Evolutionary conservation across 768 basidiomycete genomes (phyloP).

Genomic region (Auricularia sp.): DNA sequence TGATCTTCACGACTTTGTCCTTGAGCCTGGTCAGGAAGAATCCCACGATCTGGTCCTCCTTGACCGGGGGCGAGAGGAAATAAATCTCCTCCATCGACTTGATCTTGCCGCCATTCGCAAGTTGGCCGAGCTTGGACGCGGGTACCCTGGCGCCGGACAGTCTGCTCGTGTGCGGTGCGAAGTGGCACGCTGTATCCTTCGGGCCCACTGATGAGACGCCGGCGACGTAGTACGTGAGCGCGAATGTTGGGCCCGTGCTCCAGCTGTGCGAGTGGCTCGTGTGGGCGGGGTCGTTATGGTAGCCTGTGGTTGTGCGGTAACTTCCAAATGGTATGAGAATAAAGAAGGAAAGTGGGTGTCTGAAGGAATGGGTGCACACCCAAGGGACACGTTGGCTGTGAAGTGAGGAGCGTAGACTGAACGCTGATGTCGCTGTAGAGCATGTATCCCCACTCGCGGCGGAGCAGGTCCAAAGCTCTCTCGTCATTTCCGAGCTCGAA

Average conservation of each 20-base stretch:
- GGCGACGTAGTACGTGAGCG: slow-evolving; percentile 46
- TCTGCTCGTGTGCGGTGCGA: slow-evolving; percentile 36
- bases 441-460: slow-evolving; percentile 16
- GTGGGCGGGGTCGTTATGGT: slow-evolving; percentile 48
- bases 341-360: too few relatives aligned
- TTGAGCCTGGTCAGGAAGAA: slow-evolving; percentile 98
- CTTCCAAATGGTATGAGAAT: too few relatives aligned
- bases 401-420: slow-evolving; percentile 46
- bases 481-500: slow-evolving; percentile 43
- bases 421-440: slow-evolving; percentile 45
- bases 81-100: slow-evolving; percentile 99
- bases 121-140: slow-evolving; percentile 97
- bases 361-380: slow-evolving; percentile 20
- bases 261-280: slow-evolving; percentile 52
- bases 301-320: slow-evolving; percentile 42
- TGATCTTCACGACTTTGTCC: slow-evolving; percentile 99
- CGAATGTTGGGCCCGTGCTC: slow-evolving; percentile 49
- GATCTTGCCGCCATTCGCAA: slow-evolving; percentile 99
- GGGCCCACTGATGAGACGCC: slow-evolving; percentile 42
- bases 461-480: slow-evolving; percentile 43
- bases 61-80: slow-evolving; percentile 98
- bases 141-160: slow-evolving; percentile 63
- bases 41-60: slow-evolving; percentile 99
- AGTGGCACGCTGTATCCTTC: slow-evolving; percentile 35
- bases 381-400: slow-evolving; percentile 39